phyloP scores from a whole-genome alignment of 495 filamentous ascomycete genomes.

The Aspergillus baeticus region DNA sequence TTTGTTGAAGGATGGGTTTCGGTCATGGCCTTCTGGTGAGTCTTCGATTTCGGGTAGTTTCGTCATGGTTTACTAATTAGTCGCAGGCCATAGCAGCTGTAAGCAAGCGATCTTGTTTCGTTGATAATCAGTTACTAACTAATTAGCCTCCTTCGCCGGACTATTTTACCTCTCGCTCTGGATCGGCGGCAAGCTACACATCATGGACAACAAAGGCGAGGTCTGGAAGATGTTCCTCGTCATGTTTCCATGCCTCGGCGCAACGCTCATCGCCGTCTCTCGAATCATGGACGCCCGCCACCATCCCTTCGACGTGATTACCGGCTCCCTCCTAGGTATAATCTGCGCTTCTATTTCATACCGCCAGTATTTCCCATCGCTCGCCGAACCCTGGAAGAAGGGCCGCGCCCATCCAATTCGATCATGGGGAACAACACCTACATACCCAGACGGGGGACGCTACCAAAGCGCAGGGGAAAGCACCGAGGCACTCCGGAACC shows the following conservation, averaged over 20 bases:
- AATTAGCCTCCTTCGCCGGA: conserved; percentile 65
- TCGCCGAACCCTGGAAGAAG: conserved; percentile 56
- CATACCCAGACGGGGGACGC: conserved; percentile 20
- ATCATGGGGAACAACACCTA: conserved; percentile 51
- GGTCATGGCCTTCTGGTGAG: conserved; percentile 75
- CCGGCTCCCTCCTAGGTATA: conserved; percentile 66
- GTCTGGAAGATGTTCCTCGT: conserved; percentile 72
- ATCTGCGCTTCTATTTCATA: conserved; percentile 48
- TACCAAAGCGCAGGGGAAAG: conserved; percentile 22
- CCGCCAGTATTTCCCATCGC: conserved; percentile 56
- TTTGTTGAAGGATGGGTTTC: conserved; percentile 81
- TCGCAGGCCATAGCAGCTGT: conserved; percentile 55
- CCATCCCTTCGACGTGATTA: conserved; percentile 86
- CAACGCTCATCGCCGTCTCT: conserved; percentile 53
- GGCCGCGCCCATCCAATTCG: conserved; percentile 63
- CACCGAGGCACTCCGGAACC: conserved; percentile 31
- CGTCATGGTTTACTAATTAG: conserved; percentile 29
- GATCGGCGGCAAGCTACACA: conserved; percentile 53
- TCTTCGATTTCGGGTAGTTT: conserved; percentile 2
- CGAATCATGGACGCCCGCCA: conserved; percentile 79
- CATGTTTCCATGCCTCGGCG: conserved; percentile 56
- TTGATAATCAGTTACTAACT: conserved; percentile 3
- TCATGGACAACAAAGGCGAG: conserved; percentile 67
- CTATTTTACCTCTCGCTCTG: conserved; percentile 75
- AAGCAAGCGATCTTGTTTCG: conserved; percentile 9